Evolutionary conservation across 164 flowering plant species (phyloP).

Genomic region (Chimonanthus salicifolius): DNA sequence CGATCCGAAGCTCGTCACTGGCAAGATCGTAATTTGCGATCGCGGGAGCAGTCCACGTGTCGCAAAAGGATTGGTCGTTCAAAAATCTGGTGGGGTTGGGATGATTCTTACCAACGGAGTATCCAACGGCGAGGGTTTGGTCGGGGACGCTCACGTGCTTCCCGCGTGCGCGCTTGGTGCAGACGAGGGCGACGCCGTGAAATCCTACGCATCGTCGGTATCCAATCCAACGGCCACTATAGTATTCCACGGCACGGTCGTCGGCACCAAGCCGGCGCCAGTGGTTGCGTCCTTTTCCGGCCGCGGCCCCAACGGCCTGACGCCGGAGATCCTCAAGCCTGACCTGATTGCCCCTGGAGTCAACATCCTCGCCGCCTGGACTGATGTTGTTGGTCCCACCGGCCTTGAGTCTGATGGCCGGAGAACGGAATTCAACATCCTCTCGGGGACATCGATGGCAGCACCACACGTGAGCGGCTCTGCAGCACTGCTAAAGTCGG

Average conservation of each 20-base stretch:
- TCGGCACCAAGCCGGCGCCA: conserved; percentile 45
- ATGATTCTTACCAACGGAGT: conserved; percentile 32
- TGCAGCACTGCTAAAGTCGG: conserved; percentile 48
- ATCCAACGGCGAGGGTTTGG: conserved; percentile 27
- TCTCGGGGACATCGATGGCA: conserved; percentile 68
- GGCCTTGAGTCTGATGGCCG: conserved; percentile 25
- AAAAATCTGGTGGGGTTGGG: conserved; percentile 45
- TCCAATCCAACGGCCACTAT: conserved; percentile 26
- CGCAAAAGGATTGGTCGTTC: conserved; percentile 32
- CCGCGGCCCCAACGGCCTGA: conserved; percentile 43
- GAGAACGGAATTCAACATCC: conserved; percentile 41
- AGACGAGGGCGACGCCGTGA: conserved; percentile 17
- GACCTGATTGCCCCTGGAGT: conserved; percentile 69
- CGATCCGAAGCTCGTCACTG: conserved; percentile 25
- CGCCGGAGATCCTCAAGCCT: conserved; percentile 44
- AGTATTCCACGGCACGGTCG: conserved; percentile 32
- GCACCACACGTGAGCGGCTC: conserved; percentile 45
- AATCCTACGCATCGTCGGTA: conserved; percentile 10
- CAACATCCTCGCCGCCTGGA: conserved; percentile 65
- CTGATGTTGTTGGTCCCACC: conserved; percentile 27
- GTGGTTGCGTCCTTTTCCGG: conserved; percentile 47
- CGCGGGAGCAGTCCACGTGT: conserved; percentile 27
- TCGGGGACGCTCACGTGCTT: conserved; percentile 38
- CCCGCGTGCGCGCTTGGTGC: conserved; percentile 36
- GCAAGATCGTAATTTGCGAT: conserved; percentile 50